A percentile compares a stretch with the other conserved stretches of the same genome.
Conservation (phyloP, 1,139 yeast genomes). For the Hanseniaspora sp. region DNA sequence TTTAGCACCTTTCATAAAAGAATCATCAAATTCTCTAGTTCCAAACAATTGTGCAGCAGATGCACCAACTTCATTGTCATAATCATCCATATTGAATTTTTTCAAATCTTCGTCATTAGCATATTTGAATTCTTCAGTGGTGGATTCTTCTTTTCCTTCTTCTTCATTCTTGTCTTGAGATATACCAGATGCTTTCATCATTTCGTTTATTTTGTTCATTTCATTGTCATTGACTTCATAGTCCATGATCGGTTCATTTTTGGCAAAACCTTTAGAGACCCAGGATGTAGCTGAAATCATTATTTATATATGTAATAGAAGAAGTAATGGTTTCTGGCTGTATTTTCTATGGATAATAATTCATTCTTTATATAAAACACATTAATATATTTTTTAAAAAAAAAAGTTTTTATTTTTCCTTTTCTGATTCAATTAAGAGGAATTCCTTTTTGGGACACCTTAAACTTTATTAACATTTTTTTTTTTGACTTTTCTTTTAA, state of each 20-base stretch:
- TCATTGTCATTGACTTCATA: conserved; percentile 85
- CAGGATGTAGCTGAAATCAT: conserved; percentile 91
- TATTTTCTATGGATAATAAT: neutral
- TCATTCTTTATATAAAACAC: neutral
- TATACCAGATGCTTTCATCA: conserved; percentile 56
- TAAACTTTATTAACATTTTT: too few relatives aligned
- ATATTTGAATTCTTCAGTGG: conserved; percentile 25
- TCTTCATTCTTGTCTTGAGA: conserved; percentile 38
- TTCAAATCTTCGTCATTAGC: conserved; percentile 49
- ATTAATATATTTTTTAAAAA: too few relatives aligned
- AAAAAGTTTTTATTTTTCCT: too few relatives aligned
- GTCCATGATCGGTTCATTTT: conserved; percentile 72
- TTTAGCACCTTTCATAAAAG: conserved; percentile 63
- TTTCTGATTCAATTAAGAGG: too few relatives aligned
- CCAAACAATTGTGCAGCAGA: conserved; percentile 13
- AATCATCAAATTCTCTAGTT: conserved; percentile 26
- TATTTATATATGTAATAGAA: neutral
- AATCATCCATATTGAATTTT: conserved; percentile 76
- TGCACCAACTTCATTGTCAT: conserved; percentile 48
- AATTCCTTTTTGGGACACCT: too few relatives aligned
- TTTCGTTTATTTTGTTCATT: conserved; percentile 75
- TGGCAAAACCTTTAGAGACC: conserved; percentile 94
- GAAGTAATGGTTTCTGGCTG: neutral
- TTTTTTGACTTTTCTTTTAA: too few relatives aligned
- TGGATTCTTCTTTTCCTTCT: conserved; percentile 37